Base-by-base conservation (phyloP, 441 rosid species). In the Populus trichocarpa region DNA sequence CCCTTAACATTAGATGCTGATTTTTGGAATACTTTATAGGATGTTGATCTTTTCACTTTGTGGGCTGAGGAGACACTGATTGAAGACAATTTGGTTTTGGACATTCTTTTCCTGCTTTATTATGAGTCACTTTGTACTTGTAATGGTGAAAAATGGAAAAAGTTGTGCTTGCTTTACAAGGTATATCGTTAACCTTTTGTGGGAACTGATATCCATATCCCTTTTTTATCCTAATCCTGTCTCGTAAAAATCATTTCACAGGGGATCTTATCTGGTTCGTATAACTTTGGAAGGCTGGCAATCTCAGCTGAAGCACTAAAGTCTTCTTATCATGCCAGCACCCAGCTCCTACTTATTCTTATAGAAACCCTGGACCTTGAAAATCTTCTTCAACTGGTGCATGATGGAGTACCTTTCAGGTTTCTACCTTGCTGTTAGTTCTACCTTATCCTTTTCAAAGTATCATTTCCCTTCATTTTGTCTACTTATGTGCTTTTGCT, bases 21-120 rank as follows among this genome's bases (percentile, higher is more conserved):
- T 72, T 82, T 46, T 75, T 53, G 53, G 46, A 71, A 73, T 85
- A 74, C 61, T 81, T 75, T 70, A 63, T 79, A 94, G 99, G 95
- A 91, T 86, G 88, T 87, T 80, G 97, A 92, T 88, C 89, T 93
- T 76, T 93, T 88, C 84, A 89, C 92, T 76, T 81, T 94, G 82
- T 97, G 99, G 98, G 98, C 99, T 5, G 98, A 97, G 93, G 98
- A 90, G 90, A 95, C 86, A 67, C 86, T 96, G 42, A 87, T 85
- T 42, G 99, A 97, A 84, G 92, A 90, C 80, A 93, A 85, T 83
- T 87, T 97, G 85, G 89, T 93, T 83, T 83, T 97, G 89, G 97
- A 94, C 78, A 89, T 87, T 83, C 85, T 97, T 81, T 97, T 95
- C 85, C 89, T 95, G 74, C 78, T 88, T 76, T 97, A 94, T 81